A percentile compares a stretch with the other conserved stretches of the same genome.
Conservation (phyloP, 257 asterid genomes). For the Nemophila menziesii region DNA sequence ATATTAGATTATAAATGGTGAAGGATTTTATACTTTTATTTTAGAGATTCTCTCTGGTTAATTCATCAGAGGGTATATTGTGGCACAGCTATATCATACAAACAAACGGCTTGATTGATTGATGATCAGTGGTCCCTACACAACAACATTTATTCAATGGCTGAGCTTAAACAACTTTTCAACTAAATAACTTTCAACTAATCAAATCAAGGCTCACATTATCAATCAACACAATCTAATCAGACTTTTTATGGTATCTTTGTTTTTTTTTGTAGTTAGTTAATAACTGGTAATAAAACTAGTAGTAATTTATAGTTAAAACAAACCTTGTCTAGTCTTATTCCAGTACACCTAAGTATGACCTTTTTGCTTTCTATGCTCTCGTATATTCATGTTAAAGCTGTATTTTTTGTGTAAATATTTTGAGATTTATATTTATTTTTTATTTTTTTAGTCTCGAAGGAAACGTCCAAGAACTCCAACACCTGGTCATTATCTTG, state of each 20-base stretch:
- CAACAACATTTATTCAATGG: too few relatives aligned
- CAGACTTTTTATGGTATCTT: constrained; percentile 91
- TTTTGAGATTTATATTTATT: constrained; percentile 11
- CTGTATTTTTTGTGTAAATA: constrained; percentile 1
- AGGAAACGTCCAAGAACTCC: constrained; percentile 53
- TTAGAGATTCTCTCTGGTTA: constrained; percentile 90
- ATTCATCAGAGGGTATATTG: constrained; percentile 94
- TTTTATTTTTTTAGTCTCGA: constrained; percentile 29
- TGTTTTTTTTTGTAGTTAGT: too few relatives aligned
- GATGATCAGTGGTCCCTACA: too few relatives aligned
- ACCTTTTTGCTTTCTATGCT: background rate
- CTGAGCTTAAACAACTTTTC: constrained; percentile 91
- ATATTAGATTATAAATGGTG: constrained; percentile 21
- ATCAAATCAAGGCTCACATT: constrained; percentile 88
- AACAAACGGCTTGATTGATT: too few relatives aligned
- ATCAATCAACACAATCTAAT: constrained; percentile 90
- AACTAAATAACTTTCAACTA: constrained; percentile 83
- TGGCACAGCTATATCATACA: constrained; percentile 91
- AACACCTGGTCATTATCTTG: constrained; percentile 97
- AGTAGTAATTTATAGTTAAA: too few relatives aligned
- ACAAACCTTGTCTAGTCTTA: background rate
- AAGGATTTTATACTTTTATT: constrained; percentile 29
- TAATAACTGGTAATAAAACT: too few relatives aligned
- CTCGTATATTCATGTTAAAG: background rate
- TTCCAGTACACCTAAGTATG: too few relatives aligned